phyloP scores from a whole-genome alignment of 2,329 filamentous ascomycete species.

The Calonectria hawksworthii region DNA sequence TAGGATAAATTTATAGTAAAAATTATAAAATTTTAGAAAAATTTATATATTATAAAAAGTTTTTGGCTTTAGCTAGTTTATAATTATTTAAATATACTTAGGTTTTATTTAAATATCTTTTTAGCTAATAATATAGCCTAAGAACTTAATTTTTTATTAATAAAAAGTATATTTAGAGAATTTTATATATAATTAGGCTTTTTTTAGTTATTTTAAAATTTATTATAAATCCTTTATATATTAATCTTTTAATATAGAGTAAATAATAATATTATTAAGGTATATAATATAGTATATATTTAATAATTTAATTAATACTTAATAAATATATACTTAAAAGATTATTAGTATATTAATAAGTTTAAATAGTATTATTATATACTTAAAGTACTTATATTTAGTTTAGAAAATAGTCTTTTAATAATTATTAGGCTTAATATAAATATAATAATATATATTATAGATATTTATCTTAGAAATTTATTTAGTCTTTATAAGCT shows the following conservation, averaged over 20 bases:
- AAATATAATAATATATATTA: conserved; percentile 29
- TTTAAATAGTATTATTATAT: conserved; percentile 34
- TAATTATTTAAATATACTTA: conserved; percentile 12
- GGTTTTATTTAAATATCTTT: conserved; percentile 19
- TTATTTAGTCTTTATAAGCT: conserved; percentile 18
- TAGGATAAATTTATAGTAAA: too few relatives aligned
- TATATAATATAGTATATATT: too few relatives aligned
- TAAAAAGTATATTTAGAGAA: conserved; percentile 22
- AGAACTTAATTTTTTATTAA: neutral
- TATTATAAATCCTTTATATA: too few relatives aligned
- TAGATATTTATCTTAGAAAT: conserved; percentile 28
- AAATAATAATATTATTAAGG: too few relatives aligned
- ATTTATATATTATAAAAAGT: too few relatives aligned
- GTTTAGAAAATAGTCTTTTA: conserved; percentile 29
- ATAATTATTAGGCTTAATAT: conserved; percentile 24
- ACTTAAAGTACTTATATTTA: conserved; percentile 35
- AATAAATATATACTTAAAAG: too few relatives aligned
- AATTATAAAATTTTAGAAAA: too few relatives aligned
- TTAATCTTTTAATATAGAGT: too few relatives aligned
- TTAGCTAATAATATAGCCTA: conserved; percentile 6
- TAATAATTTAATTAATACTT: too few relatives aligned
- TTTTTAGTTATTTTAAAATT: conserved; percentile 22
- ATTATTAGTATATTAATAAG: too few relatives aligned
- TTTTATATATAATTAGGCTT: conserved; percentile 28
- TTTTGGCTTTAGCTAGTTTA: too few relatives aligned